A percentile compares a stretch with the other conserved stretches of the same genome.
Evolutionary conservation across 306 rosid species (phyloP).

Genomic region (Betula pendula): DNA sequence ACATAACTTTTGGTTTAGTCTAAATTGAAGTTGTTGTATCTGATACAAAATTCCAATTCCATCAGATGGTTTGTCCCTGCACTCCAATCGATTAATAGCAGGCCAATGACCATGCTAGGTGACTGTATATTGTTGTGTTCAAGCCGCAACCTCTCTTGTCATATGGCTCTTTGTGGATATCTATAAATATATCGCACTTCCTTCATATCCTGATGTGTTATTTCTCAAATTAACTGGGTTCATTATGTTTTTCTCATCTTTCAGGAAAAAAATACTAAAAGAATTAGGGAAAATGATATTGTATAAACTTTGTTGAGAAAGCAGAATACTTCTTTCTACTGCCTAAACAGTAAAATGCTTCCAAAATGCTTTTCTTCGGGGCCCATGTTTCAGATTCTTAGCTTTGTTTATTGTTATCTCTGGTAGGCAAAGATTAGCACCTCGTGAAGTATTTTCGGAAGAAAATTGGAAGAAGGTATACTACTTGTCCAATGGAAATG

Average conservation of each 20-base stretch:
- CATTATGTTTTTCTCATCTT: not conserved
- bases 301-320: not conserved
- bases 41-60: not conserved
- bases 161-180: not conserved
- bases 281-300: not conserved
- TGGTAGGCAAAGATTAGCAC: constrained; percentile 82
- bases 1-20: not conserved
- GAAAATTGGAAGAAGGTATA: constrained; percentile 85
- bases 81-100: not conserved
- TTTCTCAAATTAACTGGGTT: not conserved
- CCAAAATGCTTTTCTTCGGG: constrained; percentile 10
- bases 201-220: not conserved
- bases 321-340: constrained; percentile 1
- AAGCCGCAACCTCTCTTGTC: not conserved
- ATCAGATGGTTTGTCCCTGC: not conserved
- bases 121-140: not conserved
- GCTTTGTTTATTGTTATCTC: constrained; percentile 19
- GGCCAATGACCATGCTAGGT: not conserved
- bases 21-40: not conserved
- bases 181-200: not conserved
- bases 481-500: constrained; percentile 85
- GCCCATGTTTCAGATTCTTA: constrained; percentile 23
- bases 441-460: constrained; percentile 78
- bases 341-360: constrained; percentile 15
- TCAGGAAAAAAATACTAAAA: not conserved